These are phyloP conservation scores for Funneliformis geosporum DNA, from an alignment of 192 early-diverging fungal species.

Conservation along the genomic window DNA sequence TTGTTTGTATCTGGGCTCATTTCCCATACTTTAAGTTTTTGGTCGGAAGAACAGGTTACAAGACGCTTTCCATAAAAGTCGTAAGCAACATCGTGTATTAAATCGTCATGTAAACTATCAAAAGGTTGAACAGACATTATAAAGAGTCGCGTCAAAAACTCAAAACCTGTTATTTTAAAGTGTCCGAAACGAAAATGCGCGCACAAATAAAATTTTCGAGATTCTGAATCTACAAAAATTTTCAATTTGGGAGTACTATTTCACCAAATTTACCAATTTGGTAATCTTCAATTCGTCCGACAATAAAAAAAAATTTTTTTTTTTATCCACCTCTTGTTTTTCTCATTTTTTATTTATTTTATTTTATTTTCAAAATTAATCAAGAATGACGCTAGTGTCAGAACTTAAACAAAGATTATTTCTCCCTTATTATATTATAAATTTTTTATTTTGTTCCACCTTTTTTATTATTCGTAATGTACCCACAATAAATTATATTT, in stretches of 20 bases:
- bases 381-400: slow-evolving; percentile 20
- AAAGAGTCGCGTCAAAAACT: background rate
- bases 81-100: slow-evolving; percentile 90
- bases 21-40: slow-evolving; percentile 94
- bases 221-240: too few relatives aligned
- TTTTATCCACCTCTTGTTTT: too few relatives aligned
- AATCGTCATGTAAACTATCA: slow-evolving; percentile 83
- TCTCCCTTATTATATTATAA: slow-evolving; percentile 25
- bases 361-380: too few relatives aligned
- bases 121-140: slow-evolving; percentile 40
- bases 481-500: background rate
- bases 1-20: slow-evolving; percentile 61
- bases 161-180: too few relatives aligned
- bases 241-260: too few relatives aligned
- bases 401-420: slow-evolving; percentile 28
- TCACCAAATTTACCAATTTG: too few relatives aligned
- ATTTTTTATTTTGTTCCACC: slow-evolving; percentile 19
- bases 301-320: too few relatives aligned
- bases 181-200: too few relatives aligned
- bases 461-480: slow-evolving; percentile 26
- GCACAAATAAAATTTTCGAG: too few relatives aligned
- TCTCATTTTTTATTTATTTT: too few relatives aligned
- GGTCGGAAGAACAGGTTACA: slow-evolving; percentile 88
- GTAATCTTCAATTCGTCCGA: too few relatives aligned
- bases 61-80: slow-evolving; percentile 92